phyloP scores from a whole-genome alignment of 176 grass and related monocot genomes.

The Cocos nucifera region DNA sequence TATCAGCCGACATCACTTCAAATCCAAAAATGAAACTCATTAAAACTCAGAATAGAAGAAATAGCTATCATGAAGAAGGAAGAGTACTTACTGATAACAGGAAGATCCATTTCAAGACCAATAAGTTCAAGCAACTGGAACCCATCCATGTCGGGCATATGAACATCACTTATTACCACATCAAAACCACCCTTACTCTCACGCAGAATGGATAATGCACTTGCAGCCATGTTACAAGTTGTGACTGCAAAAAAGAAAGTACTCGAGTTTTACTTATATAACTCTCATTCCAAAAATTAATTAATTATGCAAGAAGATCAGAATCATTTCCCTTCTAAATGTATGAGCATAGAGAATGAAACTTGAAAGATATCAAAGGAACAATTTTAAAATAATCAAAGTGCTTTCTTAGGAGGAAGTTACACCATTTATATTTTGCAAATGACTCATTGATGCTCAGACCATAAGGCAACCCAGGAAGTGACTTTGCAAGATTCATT shows the following conservation, averaged over 20 bases:
- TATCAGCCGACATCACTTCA: conserved; percentile 8
- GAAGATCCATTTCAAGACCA: conserved; percentile 7
- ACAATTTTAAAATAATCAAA: no score
- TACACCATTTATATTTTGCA: no score
- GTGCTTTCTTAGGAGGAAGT: no score
- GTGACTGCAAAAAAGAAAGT: neutral
- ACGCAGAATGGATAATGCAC: neutral
- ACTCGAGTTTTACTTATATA: no score
- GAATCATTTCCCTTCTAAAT: no score
- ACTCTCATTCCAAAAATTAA: no score
- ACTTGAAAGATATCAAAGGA: no score
- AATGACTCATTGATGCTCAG: no score
- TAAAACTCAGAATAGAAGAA: neutral
- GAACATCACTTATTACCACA: conserved; percentile 6
- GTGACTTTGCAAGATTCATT: no score
- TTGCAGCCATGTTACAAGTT: neutral
- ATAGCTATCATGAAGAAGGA: neutral
- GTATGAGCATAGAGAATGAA: no score
- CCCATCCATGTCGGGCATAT: conserved; percentile 6
- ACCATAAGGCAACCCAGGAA: no score
- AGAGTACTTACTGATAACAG: conserved; percentile 8
- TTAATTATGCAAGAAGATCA: no score
- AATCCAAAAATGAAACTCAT: neutral
- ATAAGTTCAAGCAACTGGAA: conserved; percentile 3
- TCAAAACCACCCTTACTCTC: neutral